Evolutionary conservation across 1,139 yeast genomes (phyloP).

Genomic region (Yamadazyma mexicana): DNA sequence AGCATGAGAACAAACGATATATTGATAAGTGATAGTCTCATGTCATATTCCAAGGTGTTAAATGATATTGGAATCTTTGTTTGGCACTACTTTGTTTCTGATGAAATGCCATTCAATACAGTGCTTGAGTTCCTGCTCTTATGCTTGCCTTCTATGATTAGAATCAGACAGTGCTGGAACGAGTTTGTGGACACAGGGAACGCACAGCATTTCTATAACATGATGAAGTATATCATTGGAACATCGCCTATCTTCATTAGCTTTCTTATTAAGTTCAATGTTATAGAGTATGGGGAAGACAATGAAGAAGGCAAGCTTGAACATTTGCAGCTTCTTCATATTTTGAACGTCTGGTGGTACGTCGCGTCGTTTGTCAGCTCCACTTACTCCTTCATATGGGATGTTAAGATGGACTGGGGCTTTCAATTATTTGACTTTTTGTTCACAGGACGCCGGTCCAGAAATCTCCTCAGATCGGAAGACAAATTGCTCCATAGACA

Average conservation of each 20-base stretch:
- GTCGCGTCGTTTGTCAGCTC: slow-evolving; percentile 62
- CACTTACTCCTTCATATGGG: slow-evolving; percentile 83
- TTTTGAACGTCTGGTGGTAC: slow-evolving; percentile 47
- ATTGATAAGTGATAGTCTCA: slow-evolving; percentile 74
- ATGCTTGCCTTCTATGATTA: slow-evolving; percentile 64
- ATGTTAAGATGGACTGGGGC: slow-evolving; percentile 86
- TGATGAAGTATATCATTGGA: slow-evolving; percentile 70
- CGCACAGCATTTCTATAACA: slow-evolving; percentile 61
- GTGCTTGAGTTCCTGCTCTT: slow-evolving; percentile 50
- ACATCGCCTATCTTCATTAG: slow-evolving; percentile 61
- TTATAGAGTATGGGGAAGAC: slow-evolving; percentile 14
- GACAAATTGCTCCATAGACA: slow-evolving; percentile 21
- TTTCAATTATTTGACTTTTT: slow-evolving; percentile 51
- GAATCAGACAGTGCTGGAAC: slow-evolving; percentile 77
- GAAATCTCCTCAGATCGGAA: slow-evolving; percentile 21
- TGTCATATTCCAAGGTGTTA: slow-evolving; percentile 74
- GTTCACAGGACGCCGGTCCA: slow-evolving; percentile 11
- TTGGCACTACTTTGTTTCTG: slow-evolving; percentile 31
- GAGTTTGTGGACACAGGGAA: slow-evolving; percentile 61
- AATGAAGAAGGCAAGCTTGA: slow-evolving; percentile 11
- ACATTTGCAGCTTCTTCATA: slow-evolving; percentile 13
- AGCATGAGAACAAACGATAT: slow-evolving; percentile 75
- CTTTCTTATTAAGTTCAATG: slow-evolving; percentile 31
- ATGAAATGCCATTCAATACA: slow-evolving; percentile 26
- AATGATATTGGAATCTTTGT: slow-evolving; percentile 61